Evolutionary conservation across 768 basidiomycete species (phyloP), one percentile per base, ranked within the genome.

Genomic region (Aureoboletus auriporus): DNA sequence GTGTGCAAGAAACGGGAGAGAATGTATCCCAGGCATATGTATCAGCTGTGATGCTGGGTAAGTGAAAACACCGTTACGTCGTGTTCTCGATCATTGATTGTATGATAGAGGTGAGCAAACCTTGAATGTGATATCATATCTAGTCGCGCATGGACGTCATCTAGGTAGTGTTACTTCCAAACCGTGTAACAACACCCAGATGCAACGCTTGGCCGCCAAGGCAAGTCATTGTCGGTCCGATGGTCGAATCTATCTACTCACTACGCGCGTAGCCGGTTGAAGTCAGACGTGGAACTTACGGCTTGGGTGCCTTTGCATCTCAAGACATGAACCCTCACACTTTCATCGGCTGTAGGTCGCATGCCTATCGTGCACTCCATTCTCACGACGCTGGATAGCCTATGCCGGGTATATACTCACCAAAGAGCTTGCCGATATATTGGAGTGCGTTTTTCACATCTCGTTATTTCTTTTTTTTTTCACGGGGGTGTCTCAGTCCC

Each of bases 11-110:
- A 23, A 56, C 0, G 36, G 26, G 0, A 66, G 75, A 41, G 80
- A 83, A 58, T 83, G 82, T 51, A 70, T 77, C 50, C 80, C 80
- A 14, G 78, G 77, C 9, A 45, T 75, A 5, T 83, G 82, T 56
- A 29, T 53, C 0, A 55, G 39, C 1, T 81, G 79, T 52, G 63
- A 73, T 60, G 71, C 75, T 47, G 64, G 71, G 74, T 74, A 44
- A 54, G 65, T 59, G 7, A 33, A 1, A 30, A 12, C 4, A 7
- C 9, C 34, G 3, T 1, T n/a, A 27, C 3, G 7, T 30, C 46
- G 14, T 1, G 0, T 17, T 43, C 13, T 30, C 44, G 1, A 49
- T 16, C 4, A 23, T 42, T 34, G 7, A 2, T 11, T 46, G n/a
- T 3, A 33, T 46, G 35, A 1, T 27, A 68, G 66, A 58, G 64